Evolutionary conservation across 2,329 filamentous ascomycete genomes (phyloP).

Genomic region (Aspergillus candidus): DNA sequence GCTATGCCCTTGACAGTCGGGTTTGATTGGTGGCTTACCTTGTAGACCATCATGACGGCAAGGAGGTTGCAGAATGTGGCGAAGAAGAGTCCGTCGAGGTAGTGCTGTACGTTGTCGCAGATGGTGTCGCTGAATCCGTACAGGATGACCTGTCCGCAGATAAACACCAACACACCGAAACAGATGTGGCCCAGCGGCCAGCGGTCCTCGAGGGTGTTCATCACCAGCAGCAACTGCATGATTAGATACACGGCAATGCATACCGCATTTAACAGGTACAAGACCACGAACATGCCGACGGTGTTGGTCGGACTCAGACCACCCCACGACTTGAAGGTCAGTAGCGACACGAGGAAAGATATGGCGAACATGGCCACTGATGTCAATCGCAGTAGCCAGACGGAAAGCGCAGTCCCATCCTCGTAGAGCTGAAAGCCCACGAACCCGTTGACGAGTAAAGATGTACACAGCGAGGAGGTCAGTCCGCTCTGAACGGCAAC

Average conservation of each 20-base stretch:
- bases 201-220: slow-evolving; percentile 84
- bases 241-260: slow-evolving; percentile 78
- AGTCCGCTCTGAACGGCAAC: slow-evolving; percentile 81
- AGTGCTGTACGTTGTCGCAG: slow-evolving; percentile 79
- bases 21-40: slow-evolving; percentile 50
- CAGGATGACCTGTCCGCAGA: slow-evolving; percentile 83
- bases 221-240: slow-evolving; percentile 82
- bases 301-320: slow-evolving; percentile 81
- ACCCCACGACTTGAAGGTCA: slow-evolving; percentile 89
- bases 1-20: slow-evolving; percentile 9
- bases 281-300: slow-evolving; percentile 78
- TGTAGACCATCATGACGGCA: slow-evolving; percentile 99
- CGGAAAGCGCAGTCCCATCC: slow-evolving; percentile 85
- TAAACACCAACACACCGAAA: slow-evolving; percentile 87
- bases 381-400: slow-evolving; percentile 81
- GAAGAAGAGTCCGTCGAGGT: slow-evolving; percentile 90
- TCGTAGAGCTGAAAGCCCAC: slow-evolving; percentile 98
- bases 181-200: slow-evolving; percentile 91
- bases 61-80: slow-evolving; percentile 89
- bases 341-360: slow-evolving; percentile 77
- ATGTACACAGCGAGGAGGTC: slow-evolving; percentile 77
- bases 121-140: slow-evolving; percentile 85
- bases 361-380: slow-evolving; percentile 79
- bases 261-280: slow-evolving; percentile 86
- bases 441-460: slow-evolving; percentile 91